Evolutionary conservation across 495 filamentous ascomycete genomes (phyloP), one percentile per base, ranked within the genome.

Genomic region (Parathielavia hyrcaniae): DNA sequence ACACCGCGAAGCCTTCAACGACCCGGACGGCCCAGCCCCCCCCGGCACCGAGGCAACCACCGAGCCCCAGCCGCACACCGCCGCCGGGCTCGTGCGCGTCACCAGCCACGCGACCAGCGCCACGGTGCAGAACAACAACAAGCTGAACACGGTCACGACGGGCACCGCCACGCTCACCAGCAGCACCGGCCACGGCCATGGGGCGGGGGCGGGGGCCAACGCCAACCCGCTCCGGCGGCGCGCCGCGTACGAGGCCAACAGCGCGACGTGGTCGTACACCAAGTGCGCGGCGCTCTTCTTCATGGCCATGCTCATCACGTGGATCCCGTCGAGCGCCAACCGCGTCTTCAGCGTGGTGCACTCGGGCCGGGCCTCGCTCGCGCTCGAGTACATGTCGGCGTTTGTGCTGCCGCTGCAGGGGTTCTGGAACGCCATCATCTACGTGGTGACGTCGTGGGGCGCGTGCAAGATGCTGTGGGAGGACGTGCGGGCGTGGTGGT

Each of bases 261-360:
- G 72, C 46, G 84, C 83, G 11, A 83, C 85, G 4, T 92, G 85
- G 84, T 83, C 84, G 0, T 96, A 93, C 69, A 85, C 82, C 48
- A 91, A 91, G 59, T 91, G 88, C 58, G 86, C 89, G 0, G 79
- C 92, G 62, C 76, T 95, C 17, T 95, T 93, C 75, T 96, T 96
- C 66, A 76, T 85, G 26, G 88, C 88, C 0, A 75, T 95, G 45
- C 75, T 90, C 47, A 81, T 92, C 32, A 91, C 88, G 20, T 95
- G 90, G 90, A 84, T 91, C 9, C 90, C 90, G 0, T 91, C 88
- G 0, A 86, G 83, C 16, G 77, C 84, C 53, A 95, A 95, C 71
- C 79, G 90, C n/a, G 81, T 90, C 17, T 91, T 88, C 70, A 79
- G 76, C 20, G 67, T 91, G 26, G 72, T 82, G 5, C 70, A 85